Percentiles rank a stretch among this genome's conserved stretches.
Evolutionary conservation across 2,329 filamentous ascomycete species (phyloP).

Genomic region (Cercospora beticola): DNA sequence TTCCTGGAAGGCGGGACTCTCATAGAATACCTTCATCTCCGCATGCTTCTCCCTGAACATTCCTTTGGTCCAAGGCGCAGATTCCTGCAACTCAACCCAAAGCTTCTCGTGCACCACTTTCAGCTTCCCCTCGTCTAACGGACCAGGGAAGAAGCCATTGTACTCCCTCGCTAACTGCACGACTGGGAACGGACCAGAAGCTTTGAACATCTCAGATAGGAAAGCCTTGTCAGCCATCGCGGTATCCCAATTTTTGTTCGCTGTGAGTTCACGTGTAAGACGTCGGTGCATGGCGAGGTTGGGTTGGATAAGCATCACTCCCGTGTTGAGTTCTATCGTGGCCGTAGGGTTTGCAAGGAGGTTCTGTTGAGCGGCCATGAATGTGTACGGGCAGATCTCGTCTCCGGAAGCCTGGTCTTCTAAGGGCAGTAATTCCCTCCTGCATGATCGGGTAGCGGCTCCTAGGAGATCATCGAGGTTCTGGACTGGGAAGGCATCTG

Average conservation of each 20-base stretch:
- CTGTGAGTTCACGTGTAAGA: constrained; percentile 17
- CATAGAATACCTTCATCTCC: constrained; percentile 23
- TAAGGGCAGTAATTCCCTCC: constrained; percentile 19
- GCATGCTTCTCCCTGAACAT: constrained; percentile 21
- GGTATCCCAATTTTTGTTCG: constrained; percentile 23
- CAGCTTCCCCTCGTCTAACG: constrained; percentile 12
- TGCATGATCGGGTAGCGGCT: constrained; percentile 14
- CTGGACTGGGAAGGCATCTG: constrained; percentile 56
- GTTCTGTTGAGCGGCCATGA: constrained; percentile 15
- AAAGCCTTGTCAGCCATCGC: constrained; percentile 26
- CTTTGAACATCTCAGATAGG: constrained; percentile 19
- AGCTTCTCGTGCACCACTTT: constrained; percentile 28
- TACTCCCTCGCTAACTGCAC: constrained; percentile 17
- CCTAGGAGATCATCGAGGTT: constrained; percentile 28
- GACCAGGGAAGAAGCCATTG: constrained; percentile 25
- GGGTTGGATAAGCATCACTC: constrained; percentile 24
- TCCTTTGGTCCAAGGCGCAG: constrained; percentile 17
- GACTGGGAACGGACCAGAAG: constrained; percentile 20
- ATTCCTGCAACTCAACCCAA: constrained; percentile 14
- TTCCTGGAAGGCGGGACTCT: constrained; percentile 17
- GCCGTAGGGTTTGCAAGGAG: constrained; percentile 13
- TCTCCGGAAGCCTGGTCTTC: constrained; percentile 20
- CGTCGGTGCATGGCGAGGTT: constrained; percentile 24
- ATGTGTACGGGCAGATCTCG: constrained; percentile 23
- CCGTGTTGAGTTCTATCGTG: constrained; percentile 22